Base-by-base conservation (phyloP, 2,329 filamentous ascomycete genomes). In the Ciborinia camelliae region DNA sequence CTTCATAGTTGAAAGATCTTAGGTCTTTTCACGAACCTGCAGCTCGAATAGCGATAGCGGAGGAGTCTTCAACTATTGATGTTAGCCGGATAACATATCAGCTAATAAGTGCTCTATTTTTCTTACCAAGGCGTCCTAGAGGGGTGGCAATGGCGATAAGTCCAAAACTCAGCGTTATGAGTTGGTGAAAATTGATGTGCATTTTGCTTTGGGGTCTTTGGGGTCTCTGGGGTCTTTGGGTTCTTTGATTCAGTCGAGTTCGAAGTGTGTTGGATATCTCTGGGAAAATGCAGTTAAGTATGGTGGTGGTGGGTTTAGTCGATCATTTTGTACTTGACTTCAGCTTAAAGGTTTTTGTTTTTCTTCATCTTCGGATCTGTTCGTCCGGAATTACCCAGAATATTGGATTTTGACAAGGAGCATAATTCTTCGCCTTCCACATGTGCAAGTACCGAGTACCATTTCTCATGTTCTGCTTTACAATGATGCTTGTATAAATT, bases 381-480 rank as follows among this genome's bases (percentile, higher is more conserved):
- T 37, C n/a, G n/a, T 50, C 30, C 28, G 45, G 28, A 28, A 47
- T 9, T 10, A 23, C 23, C 3, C 30, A 60, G 6, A 37, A 48
- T 47, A 50, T 47, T 50, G 57, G 43, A 60, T 60, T 5, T 48
- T 37, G 20, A 37, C 43, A 60, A 50, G 43, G n/a, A 26, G 32
- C n/a, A 50, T 18, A 50, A 57, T 37, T 43, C 57, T 60, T 60
- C n/a, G 10, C 43, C 43, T 47, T 50, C n/a, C n/a, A 60, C 57
- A 60, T 60, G 32, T 43, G 28, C 50, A 60, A 50, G 45, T 60
- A 37, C 43, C 43, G 43, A 60, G 43, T 60, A 50, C n/a, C 6
- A 37, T 37, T 20, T 48, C 4, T 23, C 9, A 20, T 23, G 30
- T 59, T 28, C 43, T 37, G 30, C 41, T 30, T 28, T 26, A 32